Evolutionary conservation across 371 early-diverging fungal genomes (phyloP).

Genomic region (Mortierella sp.): DNA sequence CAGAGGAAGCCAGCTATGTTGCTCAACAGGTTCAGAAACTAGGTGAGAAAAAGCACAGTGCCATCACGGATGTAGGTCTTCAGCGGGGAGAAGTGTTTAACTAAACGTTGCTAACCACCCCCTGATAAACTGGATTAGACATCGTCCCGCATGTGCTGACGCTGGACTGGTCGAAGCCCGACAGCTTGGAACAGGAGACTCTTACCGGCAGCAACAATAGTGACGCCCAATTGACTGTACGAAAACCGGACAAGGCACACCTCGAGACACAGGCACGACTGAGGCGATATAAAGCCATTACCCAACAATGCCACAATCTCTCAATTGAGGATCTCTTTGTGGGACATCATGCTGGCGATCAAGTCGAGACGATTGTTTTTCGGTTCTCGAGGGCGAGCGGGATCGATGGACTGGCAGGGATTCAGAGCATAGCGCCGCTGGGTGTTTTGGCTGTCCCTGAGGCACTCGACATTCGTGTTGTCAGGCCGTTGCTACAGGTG

Average conservation of each 20-base stretch:
- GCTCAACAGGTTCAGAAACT: slow-evolving; percentile 27
- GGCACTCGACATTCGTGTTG: slow-evolving; percentile 35
- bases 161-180: slow-evolving; percentile 24
- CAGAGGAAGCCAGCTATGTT: slow-evolving; percentile 35
- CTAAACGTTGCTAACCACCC: not conserved
- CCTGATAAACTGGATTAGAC: not conserved
- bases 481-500: slow-evolving; percentile 59
- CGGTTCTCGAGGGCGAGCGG: slow-evolving; percentile 65
- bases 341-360: slow-evolving; percentile 67
- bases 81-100: not conserved
- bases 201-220: too few relatives aligned
- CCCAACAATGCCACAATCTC: slow-evolving; percentile 47
- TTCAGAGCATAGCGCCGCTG: slow-evolving; percentile 48
- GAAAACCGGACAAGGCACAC: slow-evolving; percentile 5
- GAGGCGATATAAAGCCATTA: slow-evolving; percentile 60
- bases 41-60: slow-evolving; percentile 9
- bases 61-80: not conserved
- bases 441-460: slow-evolving; percentile 28
- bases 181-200: too few relatives aligned
- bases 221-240: too few relatives aligned
- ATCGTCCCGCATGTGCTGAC: slow-evolving; percentile 44
- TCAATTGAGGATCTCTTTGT: slow-evolving; percentile 58
- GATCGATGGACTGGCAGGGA: slow-evolving; percentile 65
- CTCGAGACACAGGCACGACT: slow-evolving; percentile 64
- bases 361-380: slow-evolving; percentile 67